These are phyloP conservation scores for Cnidoscolus chayamansa DNA, from an alignment of 441 rosid genomes.

Conservation along the genomic window DNA sequence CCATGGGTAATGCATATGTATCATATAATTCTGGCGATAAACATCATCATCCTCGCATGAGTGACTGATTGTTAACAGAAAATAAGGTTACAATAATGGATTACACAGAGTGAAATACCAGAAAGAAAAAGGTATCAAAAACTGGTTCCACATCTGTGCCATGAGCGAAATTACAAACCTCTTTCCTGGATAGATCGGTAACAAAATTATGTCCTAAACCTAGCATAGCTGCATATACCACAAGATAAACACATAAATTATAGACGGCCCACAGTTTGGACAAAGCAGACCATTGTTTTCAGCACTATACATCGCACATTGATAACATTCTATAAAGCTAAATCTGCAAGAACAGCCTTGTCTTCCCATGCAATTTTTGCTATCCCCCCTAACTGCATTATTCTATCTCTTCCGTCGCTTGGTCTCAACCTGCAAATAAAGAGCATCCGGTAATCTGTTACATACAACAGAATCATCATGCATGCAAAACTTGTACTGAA, in stretches of 20 bases:
- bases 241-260: slow-evolving; percentile 36
- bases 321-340: slow-evolving; percentile 38
- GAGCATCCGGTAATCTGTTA: background rate
- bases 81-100: background rate
- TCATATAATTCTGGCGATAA: background rate
- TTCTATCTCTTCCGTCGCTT: slow-evolving; percentile 51
- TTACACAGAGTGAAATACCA: slow-evolving; percentile 2
- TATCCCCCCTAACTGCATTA: slow-evolving; percentile 10
- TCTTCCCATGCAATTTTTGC: slow-evolving; percentile 26
- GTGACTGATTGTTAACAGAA: too few relatives aligned
- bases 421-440: slow-evolving; percentile 43
- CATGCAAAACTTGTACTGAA: background rate
- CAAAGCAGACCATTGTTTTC: slow-evolving; percentile 31
- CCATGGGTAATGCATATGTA: background rate
- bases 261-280: slow-evolving; percentile 31
- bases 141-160: slow-evolving; percentile 22
- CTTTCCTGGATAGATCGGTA: slow-evolving; percentile 22
- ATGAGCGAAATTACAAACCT: slow-evolving; percentile 10
- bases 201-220: slow-evolving; percentile 25
- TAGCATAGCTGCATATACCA: slow-evolving; percentile 31
- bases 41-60: background rate
- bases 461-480: background rate
- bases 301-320: slow-evolving; percentile 40
- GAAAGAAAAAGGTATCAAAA: slow-evolving; percentile 12
- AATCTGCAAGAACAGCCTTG: slow-evolving; percentile 22